Evolutionary conservation across 345 rosid genomes (phyloP).

Genomic region (Alliaria petiolata): DNA sequence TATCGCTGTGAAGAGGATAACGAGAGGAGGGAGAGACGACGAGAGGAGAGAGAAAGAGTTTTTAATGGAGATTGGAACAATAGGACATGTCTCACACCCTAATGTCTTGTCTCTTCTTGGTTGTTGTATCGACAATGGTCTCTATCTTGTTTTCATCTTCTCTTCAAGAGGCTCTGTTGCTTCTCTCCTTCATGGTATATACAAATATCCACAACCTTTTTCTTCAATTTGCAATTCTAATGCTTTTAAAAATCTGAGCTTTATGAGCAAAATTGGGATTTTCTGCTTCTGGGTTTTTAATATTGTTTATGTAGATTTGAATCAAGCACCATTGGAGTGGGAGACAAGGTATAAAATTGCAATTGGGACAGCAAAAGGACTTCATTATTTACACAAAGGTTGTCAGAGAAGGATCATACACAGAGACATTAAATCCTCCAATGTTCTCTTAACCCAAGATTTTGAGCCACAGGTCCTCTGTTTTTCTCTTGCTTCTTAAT

Average conservation of each 20-base stretch:
- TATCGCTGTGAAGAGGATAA: slow-evolving; percentile 82
- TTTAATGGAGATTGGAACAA: slow-evolving; percentile 88
- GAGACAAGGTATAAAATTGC: slow-evolving; percentile 71
- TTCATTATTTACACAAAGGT: slow-evolving; percentile 84
- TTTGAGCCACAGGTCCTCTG: slow-evolving; percentile 65
- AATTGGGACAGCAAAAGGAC: slow-evolving; percentile 80
- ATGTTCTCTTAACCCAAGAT: slow-evolving; percentile 72
- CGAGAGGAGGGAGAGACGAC: slow-evolving; percentile 59
- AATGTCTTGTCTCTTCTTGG: slow-evolving; percentile 78
- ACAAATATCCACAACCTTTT: neutral
- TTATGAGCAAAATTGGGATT: neutral
- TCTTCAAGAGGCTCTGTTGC: slow-evolving; percentile 90
- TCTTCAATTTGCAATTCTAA: neutral
- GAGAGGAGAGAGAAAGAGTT: slow-evolving; percentile 94
- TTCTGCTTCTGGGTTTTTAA: too few relatives aligned
- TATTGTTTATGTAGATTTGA: slow-evolving; percentile 38
- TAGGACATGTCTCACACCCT: slow-evolving; percentile 84
- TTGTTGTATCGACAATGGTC: slow-evolving; percentile 89
- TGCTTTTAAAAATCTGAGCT: neutral
- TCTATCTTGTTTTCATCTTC: slow-evolving; percentile 76
- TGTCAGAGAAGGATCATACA: slow-evolving; percentile 93
- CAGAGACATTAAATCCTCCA: slow-evolving; percentile 92
- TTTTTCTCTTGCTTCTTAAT: neutral
- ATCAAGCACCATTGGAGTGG: slow-evolving; percentile 59
- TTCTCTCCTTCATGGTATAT: slow-evolving; percentile 84